Evolutionary conservation across 1,284 basidiomycete species (phyloP), one percentile per base, ranked within the genome.

Genomic region (Pterulicium gracile): DNA sequence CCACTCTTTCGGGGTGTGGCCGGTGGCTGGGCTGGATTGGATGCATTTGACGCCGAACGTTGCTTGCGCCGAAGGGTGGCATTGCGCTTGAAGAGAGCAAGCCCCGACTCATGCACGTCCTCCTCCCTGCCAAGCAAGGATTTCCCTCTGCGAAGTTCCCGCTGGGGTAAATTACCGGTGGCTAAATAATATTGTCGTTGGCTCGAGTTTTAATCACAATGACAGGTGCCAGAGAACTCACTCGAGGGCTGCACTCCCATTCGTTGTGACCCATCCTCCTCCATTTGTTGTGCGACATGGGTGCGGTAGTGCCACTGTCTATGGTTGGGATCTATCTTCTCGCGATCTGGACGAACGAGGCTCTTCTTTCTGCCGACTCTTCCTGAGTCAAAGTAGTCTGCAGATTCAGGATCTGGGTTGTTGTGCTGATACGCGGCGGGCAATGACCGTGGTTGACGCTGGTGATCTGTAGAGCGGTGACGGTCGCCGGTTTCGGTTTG

Each of bases 261-360:
- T 13, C 17, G 13, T 21, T 24, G 49, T 47, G 53, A 44, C 22
- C 44, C 34, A 39, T 47, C 68, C 23, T 63, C 61, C 79, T 49
- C 81, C 71, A 60, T 85, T 81, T 62, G 91, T 75, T 59, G 88
- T 81, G 86, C 84, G 13, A 90, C 89, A 64, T 89, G 92, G 53
- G 77, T 85, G 46, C 92, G 82, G 66, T 98, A 98, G 67, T 98
- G 88, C 82, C 88, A 98, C 55, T 95, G 83, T 39, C 93, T 78
- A 70, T 98, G 93, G 43, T 81, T 82, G 5, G 94, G 93, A 60
- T 97, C 94, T 58, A 98, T 91, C 70, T 95, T 89, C 70, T 97
- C 95, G 51, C 95, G 75, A 64, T 98, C 95, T 4, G 96, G 95
- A 48, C 80, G 73, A 47, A 98, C 90, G 42, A 98, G 76, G 59